phyloP scores from a whole-genome alignment of 2,329 filamentous ascomycete species.

The Ascomycota sp. region DNA sequence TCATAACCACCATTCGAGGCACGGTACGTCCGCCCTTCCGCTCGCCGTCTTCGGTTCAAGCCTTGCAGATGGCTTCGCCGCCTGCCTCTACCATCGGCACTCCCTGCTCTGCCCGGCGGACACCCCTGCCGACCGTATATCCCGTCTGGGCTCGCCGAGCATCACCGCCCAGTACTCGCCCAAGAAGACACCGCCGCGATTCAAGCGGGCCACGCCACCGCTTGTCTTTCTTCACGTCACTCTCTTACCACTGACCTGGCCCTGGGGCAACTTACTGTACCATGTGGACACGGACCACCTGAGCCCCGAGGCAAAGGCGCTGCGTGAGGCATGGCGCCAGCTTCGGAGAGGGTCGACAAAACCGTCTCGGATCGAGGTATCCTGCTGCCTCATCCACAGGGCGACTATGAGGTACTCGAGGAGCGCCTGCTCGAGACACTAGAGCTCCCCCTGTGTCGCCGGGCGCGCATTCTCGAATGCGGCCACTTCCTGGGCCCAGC shows the following conservation, averaged over 20 bases:
- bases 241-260: conserved; percentile 47
- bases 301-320: conserved; percentile 23
- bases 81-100: conserved; percentile 35
- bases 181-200: conserved; percentile 36
- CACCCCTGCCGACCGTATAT: conserved; percentile 21
- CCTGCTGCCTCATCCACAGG: conserved; percentile 56
- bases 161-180: conserved; percentile 31
- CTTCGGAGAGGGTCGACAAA: conserved; percentile 52
- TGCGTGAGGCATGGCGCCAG: conserved; percentile 44
- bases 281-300: conserved; percentile 18
- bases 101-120: conserved; percentile 30
- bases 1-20: conserved; percentile 33
- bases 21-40: conserved; percentile 45
- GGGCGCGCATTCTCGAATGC: conserved; percentile 53
- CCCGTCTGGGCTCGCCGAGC: conserved; percentile 33
- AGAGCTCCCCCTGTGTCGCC: conserved; percentile 41
- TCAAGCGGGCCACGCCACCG: conserved; percentile 38
- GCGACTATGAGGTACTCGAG: conserved; percentile 62
- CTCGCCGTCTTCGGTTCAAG: conserved; percentile 47
- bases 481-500: conserved; percentile 53
- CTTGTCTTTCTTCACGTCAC: conserved; percentile 64
- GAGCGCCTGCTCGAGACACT: conserved; percentile 57
- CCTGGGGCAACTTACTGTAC: conserved; percentile 37
- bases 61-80: conserved; percentile 53
- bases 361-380: conserved; percentile 56